Conservation (phyloP, 495 filamentous ascomycete species). For the Lasiosphaeria hispida region DNA sequence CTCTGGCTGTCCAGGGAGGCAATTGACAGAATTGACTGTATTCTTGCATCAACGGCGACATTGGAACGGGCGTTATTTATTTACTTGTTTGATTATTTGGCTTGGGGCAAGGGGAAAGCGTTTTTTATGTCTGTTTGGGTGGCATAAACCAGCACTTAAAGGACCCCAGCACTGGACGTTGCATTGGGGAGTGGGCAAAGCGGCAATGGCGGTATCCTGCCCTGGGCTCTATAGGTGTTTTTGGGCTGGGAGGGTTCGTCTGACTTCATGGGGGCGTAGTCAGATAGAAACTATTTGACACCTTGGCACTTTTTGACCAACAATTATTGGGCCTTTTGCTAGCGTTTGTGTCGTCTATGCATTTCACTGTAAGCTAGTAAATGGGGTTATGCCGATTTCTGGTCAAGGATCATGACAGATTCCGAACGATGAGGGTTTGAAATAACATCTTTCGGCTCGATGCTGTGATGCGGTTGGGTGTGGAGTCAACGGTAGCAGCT, state of each 20-base stretch:
- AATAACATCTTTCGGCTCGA: no score
- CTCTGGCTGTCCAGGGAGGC: neutral
- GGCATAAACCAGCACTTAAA: neutral
- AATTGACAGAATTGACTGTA: neutral
- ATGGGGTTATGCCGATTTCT: neutral
- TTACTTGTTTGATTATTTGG: constrained; percentile 1
- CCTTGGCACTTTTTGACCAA: neutral
- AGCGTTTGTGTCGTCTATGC: neutral
- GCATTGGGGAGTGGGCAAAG: no score
- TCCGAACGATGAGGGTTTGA: neutral
- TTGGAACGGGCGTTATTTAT: neutral
- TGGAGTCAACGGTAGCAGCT: no score
- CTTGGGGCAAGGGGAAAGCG: neutral
- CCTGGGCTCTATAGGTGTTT: neutral
- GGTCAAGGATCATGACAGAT: neutral
- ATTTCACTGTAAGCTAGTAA: neutral
- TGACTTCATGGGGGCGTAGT: neutral
- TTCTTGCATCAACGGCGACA: constrained; percentile 4
- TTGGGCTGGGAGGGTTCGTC: neutral
- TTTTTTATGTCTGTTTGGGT: neutral
- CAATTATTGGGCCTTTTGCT: neutral
- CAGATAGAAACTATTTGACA: no score
- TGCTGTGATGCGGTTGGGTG: no score
- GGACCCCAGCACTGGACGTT: no score
- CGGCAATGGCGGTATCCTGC: no score